A percentile compares a stretch with the other conserved stretches of the same genome.
Evolutionary conservation across 2,329 filamentous ascomycete species (phyloP).

Genomic region (Sporothrix luriei): DNA sequence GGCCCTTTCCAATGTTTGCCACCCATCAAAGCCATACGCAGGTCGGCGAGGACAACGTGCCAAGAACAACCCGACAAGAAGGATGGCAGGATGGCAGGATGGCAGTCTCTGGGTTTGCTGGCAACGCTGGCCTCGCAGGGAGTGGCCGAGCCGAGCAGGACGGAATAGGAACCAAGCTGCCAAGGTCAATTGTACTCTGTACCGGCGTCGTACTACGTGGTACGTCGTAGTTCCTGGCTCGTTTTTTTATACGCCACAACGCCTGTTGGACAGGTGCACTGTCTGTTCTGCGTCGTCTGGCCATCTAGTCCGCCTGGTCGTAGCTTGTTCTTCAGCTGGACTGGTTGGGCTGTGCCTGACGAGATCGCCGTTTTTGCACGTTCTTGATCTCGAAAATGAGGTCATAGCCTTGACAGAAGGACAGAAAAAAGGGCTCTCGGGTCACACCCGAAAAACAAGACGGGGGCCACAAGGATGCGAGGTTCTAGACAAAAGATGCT

Average conservation of each 20-base stretch:
- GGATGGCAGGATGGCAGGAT: no score
- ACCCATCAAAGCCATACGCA: no score
- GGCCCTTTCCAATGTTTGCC: no score
- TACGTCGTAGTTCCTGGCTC: neutral
- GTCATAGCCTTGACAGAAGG: neutral
- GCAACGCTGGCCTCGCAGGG: neutral
- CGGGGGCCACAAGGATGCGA: neutral
- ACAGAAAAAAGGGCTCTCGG: neutral
- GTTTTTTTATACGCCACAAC: slow-evolving; percentile 3
- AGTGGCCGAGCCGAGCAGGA: slow-evolving; percentile 18
- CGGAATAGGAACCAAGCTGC: neutral
- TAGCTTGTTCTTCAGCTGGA: no score
- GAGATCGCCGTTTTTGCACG: neutral
- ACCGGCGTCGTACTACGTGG: neutral
- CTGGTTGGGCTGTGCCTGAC: neutral
- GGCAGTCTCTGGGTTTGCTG: no score
- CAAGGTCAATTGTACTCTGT: no score
- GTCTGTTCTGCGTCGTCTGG: no score
- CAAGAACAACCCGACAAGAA: no score
- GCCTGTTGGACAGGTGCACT: neutral
- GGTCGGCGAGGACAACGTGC: no score
- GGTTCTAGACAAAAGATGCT: neutral
- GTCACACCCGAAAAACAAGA: slow-evolving; percentile 17
- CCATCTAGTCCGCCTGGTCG: no score
- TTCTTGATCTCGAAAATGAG: slow-evolving; percentile 13